A percentile compares a stretch with the other conserved stretches of the same genome.
phyloP scores from a whole-genome alignment of 2,329 filamentous ascomycete genomes.

The Sclerotinia glacialis region DNA sequence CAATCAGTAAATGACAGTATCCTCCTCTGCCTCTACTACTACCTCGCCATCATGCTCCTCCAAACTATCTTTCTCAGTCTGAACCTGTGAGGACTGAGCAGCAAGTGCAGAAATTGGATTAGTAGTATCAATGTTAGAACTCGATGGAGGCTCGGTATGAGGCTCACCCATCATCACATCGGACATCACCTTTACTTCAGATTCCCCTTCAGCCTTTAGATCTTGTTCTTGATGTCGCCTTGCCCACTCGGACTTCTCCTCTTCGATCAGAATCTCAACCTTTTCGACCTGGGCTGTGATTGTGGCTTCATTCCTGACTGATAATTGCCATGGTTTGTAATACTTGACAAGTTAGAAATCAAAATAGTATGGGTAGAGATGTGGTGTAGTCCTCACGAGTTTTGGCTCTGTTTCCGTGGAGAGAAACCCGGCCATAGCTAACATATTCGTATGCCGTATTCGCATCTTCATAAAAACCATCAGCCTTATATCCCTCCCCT shows the following conservation, averaged over 20 bases:
- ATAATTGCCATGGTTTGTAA: slow-evolving; percentile 80
- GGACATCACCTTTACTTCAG: slow-evolving; percentile 33
- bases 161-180: slow-evolving; percentile 47
- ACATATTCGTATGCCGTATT: slow-evolving; percentile 68
- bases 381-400: slow-evolving; percentile 56
- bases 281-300: slow-evolving; percentile 70
- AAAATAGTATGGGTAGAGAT: not conserved
- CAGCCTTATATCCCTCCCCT: slow-evolving; percentile 14
- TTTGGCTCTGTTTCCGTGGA: slow-evolving; percentile 68
- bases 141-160: slow-evolving; percentile 43
- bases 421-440: slow-evolving; percentile 69
- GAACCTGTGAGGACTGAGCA: slow-evolving; percentile 32
- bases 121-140: slow-evolving; percentile 42
- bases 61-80: slow-evolving; percentile 45
- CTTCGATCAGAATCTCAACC: slow-evolving; percentile 59
- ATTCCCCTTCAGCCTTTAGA: slow-evolving; percentile 32
- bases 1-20: slow-evolving; percentile 81
- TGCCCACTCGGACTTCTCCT: slow-evolving; percentile 64
- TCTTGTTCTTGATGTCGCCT: slow-evolving; percentile 43
- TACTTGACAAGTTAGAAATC: slow-evolving; percentile 54
- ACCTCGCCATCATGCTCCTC: slow-evolving; percentile 74
- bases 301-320: slow-evolving; percentile 62
- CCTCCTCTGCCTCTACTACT: slow-evolving; percentile 80
- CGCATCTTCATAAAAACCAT: slow-evolving; percentile 47
- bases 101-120: slow-evolving; percentile 38